Conservation (phyloP, 164 flowering plant genomes). For the Vitis rupestris region DNA sequence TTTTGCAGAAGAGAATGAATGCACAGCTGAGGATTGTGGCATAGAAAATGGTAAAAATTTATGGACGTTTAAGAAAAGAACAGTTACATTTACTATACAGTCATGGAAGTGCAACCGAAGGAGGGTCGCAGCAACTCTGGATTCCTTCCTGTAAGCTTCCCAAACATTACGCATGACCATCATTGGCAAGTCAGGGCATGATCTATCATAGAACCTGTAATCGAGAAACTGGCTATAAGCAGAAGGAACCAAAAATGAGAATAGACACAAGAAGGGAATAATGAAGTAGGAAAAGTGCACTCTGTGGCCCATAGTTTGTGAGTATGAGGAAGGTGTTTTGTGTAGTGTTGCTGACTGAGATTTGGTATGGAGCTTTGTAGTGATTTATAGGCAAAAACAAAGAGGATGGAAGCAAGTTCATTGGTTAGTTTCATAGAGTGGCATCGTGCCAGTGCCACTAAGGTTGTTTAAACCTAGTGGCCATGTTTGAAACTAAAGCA, state of each 20-base stretch:
- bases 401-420: slow-evolving; percentile 7
- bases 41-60: not conserved
- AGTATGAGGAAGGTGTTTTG: not conserved
- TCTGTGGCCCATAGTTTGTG: slow-evolving; percentile 19
- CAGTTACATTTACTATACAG: slow-evolving; percentile 48
- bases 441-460: slow-evolving; percentile 30
- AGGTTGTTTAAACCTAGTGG: slow-evolving; percentile 22
- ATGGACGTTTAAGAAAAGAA: not conserved
- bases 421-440: slow-evolving; percentile 27
- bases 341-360: slow-evolving; percentile 3
- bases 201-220: slow-evolving; percentile 26
- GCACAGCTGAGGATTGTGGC: not conserved
- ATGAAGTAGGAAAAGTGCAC: slow-evolving; percentile 8
- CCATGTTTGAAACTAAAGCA: slow-evolving; percentile 11
- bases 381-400: slow-evolving; percentile 26
- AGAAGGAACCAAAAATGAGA: slow-evolving; percentile 4
- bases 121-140: slow-evolving; percentile 57
- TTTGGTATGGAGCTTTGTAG: not conserved
- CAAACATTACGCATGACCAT: slow-evolving; percentile 31
- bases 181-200: slow-evolving; percentile 42
- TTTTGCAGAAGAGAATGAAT: not conserved
- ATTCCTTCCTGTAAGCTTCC: slow-evolving; percentile 42
- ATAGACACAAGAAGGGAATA: slow-evolving; percentile 6
- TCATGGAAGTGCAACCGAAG: slow-evolving; percentile 59
- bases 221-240: slow-evolving; percentile 24